Percentiles rank a stretch among this genome's conserved stretches.
Conservation (phyloP, 1,284 basidiomycete genomes). For the Trichosporon sp. region DNA sequence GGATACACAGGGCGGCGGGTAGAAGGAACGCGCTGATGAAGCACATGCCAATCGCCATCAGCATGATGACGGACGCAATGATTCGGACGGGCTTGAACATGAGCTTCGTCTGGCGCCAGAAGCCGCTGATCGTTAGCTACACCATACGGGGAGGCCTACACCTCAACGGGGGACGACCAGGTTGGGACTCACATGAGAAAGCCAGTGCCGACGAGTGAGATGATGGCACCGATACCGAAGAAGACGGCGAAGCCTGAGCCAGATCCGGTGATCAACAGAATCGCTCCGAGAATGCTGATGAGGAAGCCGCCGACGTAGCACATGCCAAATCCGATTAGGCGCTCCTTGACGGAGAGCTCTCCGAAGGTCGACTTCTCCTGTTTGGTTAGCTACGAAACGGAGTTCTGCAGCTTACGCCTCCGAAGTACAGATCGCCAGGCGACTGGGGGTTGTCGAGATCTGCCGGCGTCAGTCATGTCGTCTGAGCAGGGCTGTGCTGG, state of each 20-base stretch:
- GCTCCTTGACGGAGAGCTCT: constrained; percentile 72
- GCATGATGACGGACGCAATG: constrained; percentile 76
- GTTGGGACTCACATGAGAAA: constrained; percentile 74
- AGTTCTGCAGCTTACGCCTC: constrained; percentile 42
- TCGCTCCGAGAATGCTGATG: constrained; percentile 71
- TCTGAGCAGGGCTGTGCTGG: not conserved
- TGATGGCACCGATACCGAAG: constrained; percentile 78
- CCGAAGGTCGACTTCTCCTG: constrained; percentile 74
- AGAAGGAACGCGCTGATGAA: constrained; percentile 77
- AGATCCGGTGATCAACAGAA: constrained; percentile 74
- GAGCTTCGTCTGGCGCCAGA: constrained; percentile 74
- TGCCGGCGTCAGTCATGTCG: constrained; percentile 22
- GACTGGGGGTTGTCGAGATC: constrained; percentile 36
- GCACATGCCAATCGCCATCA: constrained; percentile 73
- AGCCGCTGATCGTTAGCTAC: constrained; percentile 60
- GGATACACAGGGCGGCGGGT: constrained; percentile 48
- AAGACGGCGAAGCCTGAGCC: constrained; percentile 81
- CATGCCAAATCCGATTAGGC: constrained; percentile 82
- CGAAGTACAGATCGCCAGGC: constrained; percentile 52
- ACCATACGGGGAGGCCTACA: no score
- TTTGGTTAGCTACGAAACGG: constrained; percentile 18
- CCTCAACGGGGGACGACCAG: not conserved
- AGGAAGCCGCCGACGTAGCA: constrained; percentile 71
- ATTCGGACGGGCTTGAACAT: constrained; percentile 93
- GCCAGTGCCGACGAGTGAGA: constrained; percentile 83